Conservation (phyloP, 495 filamentous ascomycete genomes). For the Lepraria neglecta region DNA sequence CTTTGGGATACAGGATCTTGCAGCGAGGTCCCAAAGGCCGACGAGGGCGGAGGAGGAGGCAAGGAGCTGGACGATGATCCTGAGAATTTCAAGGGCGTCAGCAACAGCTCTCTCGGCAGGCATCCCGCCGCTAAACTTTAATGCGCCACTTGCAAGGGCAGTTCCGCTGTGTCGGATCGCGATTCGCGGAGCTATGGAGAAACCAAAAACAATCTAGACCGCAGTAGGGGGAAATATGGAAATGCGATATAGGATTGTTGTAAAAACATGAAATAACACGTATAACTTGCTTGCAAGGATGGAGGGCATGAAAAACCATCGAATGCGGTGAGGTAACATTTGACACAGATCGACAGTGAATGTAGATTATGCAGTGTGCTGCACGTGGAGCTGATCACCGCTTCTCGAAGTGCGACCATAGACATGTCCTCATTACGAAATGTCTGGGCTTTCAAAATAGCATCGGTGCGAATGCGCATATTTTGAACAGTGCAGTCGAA, state of each 20-base stretch:
- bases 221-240: background rate
- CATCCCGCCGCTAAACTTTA: background rate
- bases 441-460: too few relatives aligned
- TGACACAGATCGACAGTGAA: too few relatives aligned
- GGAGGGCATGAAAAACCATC: too few relatives aligned
- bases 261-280: background rate
- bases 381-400: too few relatives aligned
- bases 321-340: too few relatives aligned
- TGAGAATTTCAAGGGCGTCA: constrained; percentile 14
- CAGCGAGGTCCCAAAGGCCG: constrained; percentile 14
- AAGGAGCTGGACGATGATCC: constrained; percentile 19
- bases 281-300: too few relatives aligned
- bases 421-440: too few relatives aligned
- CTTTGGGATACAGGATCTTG: constrained; percentile 15
- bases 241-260: too few relatives aligned
- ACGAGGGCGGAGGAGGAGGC: constrained; percentile 19
- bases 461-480: too few relatives aligned
- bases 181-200: constrained; percentile 17
- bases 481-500: too few relatives aligned
- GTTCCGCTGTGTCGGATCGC: constrained; percentile 17
- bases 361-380: too few relatives aligned
- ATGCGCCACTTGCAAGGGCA: constrained; percentile 14
- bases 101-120: background rate
- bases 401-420: too few relatives aligned
- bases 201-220: constrained; percentile 11